These are phyloP conservation scores for Pleurotus pulmonarius DNA, from an alignment of 768 basidiomycete genomes.

Conservation along the genomic window DNA sequence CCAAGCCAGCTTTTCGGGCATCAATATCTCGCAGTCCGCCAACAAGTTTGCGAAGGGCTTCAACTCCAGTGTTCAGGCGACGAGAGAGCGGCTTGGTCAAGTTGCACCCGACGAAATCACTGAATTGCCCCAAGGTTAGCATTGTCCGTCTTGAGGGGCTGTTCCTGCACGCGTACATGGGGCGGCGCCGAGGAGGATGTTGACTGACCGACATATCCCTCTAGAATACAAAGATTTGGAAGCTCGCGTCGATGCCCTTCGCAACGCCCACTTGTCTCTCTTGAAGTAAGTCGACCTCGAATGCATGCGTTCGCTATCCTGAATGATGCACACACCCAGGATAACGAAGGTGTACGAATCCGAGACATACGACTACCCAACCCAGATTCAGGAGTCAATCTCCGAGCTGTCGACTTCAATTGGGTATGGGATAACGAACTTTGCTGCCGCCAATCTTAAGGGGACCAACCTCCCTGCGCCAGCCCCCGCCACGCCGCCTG, in stretches of 20 bases:
- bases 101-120: constrained; percentile 91
- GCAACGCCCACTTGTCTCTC: constrained; percentile 67
- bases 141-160: not conserved
- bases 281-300: constrained; percentile 56
- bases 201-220: not conserved
- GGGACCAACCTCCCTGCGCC: constrained; percentile 85
- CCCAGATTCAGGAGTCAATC: constrained; percentile 81
- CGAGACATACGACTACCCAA: constrained; percentile 88
- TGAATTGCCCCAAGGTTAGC: constrained; percentile 82
- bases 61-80: constrained; percentile 80
- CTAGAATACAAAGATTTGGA: constrained; percentile 98
- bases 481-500: constrained; percentile 50
- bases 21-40: constrained; percentile 76
- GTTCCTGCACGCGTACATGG: too few relatives aligned
- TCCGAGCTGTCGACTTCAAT: constrained; percentile 69
- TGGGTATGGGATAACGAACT: constrained; percentile 72
- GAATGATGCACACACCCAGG: constrained; percentile 31
- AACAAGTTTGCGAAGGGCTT: constrained; percentile 77
- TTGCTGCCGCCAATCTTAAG: constrained; percentile 85
- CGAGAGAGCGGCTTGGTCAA: constrained; percentile 84
- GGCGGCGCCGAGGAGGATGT: too few relatives aligned
- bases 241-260: constrained; percentile 88
- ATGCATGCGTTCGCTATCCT: not conserved
- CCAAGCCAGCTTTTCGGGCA: constrained; percentile 51
- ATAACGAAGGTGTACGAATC: constrained; percentile 86